These are phyloP conservation scores for Diaporthe amygdali DNA, from an alignment of 2,329 filamentous ascomycete species.

Conservation along the genomic window DNA sequence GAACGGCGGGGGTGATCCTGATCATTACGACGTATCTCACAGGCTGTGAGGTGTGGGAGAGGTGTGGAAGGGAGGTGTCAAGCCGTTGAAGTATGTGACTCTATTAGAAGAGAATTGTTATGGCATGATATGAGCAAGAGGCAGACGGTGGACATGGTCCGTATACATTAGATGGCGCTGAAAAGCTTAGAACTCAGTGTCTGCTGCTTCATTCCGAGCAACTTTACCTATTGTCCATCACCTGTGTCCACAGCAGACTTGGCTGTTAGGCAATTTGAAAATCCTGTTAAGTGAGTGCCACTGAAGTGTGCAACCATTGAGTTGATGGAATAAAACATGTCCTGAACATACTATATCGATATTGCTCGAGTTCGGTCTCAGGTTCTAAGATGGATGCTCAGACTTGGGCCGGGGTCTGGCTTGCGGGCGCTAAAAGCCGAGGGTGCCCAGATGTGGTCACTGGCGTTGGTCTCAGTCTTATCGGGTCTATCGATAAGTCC, in stretches of 20 bases:
- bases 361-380: too few species aligned
- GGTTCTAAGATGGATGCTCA: too few species aligned
- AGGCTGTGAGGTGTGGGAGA: slow-evolving; percentile 65
- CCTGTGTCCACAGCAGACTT: not conserved
- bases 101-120: too few species aligned
- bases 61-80: slow-evolving; percentile 39
- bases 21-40: slow-evolving; percentile 67
- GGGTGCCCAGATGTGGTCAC: not conserved
- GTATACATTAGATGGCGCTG: not conserved
- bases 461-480: not conserved
- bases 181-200: not conserved
- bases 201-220: not conserved
- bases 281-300: too few species aligned
- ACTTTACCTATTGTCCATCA: not conserved
- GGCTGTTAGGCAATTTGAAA: not conserved
- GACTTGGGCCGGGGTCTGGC: too few species aligned
- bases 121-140: slow-evolving; percentile 5
- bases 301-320: too few species aligned
- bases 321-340: too few species aligned
- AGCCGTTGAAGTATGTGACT: not conserved
- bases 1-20: slow-evolving; percentile 63
- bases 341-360: too few species aligned
- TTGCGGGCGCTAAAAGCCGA: too few species aligned
- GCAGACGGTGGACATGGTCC: not conserved
- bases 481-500: slow-evolving; percentile 2